These are phyloP conservation scores for Penicillium sclerotigenum DNA, from an alignment of 2,329 filamentous ascomycete genomes.

Conservation along the genomic window DNA sequence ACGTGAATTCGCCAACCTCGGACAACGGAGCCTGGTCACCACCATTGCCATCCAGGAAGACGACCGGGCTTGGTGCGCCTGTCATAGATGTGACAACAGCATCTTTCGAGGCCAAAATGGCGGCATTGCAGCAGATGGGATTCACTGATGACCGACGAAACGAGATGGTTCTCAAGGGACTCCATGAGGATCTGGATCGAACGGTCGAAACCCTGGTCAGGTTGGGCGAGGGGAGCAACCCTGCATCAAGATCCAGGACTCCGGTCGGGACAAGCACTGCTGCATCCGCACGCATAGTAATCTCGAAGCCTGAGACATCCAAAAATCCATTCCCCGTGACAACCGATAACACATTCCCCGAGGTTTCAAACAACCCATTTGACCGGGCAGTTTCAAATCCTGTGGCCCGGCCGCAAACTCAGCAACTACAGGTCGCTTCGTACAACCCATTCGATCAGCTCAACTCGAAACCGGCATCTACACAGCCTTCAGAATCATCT, in stretches of 20 bases:
- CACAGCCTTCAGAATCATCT: constrained; percentile 58
- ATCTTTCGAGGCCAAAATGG: constrained; percentile 69
- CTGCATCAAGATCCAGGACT: constrained; percentile 55
- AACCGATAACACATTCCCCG: constrained; percentile 6
- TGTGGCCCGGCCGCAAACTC: constrained; percentile 21
- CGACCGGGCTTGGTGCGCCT: constrained; percentile 62
- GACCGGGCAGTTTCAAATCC: constrained; percentile 51
- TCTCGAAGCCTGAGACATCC: constrained; percentile 37
- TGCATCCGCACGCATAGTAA: constrained; percentile 19
- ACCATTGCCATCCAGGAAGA: constrained; percentile 22
- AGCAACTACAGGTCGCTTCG: constrained; percentile 27
- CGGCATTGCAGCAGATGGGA: constrained; percentile 81
- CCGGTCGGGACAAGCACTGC: constrained; percentile 40
- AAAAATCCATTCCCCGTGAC: constrained; percentile 25
- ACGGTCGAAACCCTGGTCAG: constrained; percentile 81
- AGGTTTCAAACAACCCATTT: constrained; percentile 59
- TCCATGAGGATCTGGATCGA: constrained; percentile 80
- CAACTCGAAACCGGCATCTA: constrained; percentile 26
- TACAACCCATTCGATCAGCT: constrained; percentile 68
- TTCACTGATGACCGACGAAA: constrained; percentile 83
- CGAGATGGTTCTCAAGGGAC: constrained; percentile 72
- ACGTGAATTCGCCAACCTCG: constrained; percentile 34
- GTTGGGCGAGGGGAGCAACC: constrained; percentile 65
- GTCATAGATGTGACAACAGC: constrained; percentile 49
- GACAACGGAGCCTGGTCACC: constrained; percentile 28